phyloP scores from a whole-genome alignment of 305 asterid species.

The Plantago lanceolata region DNA sequence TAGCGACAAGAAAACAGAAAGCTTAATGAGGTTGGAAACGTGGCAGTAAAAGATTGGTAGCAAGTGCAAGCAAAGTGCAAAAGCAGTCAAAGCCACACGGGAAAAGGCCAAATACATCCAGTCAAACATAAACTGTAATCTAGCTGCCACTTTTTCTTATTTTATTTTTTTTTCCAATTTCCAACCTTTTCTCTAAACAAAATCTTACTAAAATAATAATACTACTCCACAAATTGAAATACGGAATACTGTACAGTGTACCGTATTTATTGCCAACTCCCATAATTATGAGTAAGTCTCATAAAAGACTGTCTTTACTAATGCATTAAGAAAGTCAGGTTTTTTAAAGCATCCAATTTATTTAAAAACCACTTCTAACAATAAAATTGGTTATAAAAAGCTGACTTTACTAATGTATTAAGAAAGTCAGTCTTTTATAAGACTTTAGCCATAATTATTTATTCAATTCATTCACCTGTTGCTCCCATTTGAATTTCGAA shows the following conservation, averaged over 20 bases:
- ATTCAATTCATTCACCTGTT: too few species aligned
- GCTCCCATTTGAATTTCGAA: slow-evolving; percentile 2
- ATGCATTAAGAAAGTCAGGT: too few species aligned
- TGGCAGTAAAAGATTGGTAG: slow-evolving; percentile 28
- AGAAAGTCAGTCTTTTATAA: too few species aligned
- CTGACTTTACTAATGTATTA: too few species aligned
- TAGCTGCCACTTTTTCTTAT: slow-evolving; percentile 32
- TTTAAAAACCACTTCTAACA: too few species aligned
- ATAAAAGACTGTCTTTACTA: too few species aligned
- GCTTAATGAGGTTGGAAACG: slow-evolving; percentile 17
- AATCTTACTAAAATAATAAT: slow-evolving; percentile 16
- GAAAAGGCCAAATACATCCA: slow-evolving; percentile 34
- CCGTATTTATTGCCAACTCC: slow-evolving; percentile 29
- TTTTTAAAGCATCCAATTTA: too few species aligned
- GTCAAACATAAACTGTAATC: slow-evolving; percentile 47
- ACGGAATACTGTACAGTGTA: too few species aligned
- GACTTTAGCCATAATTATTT: too few species aligned
- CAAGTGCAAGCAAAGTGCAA: slow-evolving; percentile 27
- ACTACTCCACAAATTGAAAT: slow-evolving; percentile 25
- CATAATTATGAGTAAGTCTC: too few species aligned
- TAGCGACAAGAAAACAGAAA: slow-evolving; percentile 2
- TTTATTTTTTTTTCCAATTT: slow-evolving; percentile 10
- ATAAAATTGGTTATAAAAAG: too few species aligned
- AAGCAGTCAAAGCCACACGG: slow-evolving; percentile 53
- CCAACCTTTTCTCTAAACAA: slow-evolving; percentile 17